A percentile compares a stretch with the other conserved stretches of the same genome.
Evolutionary conservation across 306 rosid genomes (phyloP).

Genomic region (Quillaja saponaria): DNA sequence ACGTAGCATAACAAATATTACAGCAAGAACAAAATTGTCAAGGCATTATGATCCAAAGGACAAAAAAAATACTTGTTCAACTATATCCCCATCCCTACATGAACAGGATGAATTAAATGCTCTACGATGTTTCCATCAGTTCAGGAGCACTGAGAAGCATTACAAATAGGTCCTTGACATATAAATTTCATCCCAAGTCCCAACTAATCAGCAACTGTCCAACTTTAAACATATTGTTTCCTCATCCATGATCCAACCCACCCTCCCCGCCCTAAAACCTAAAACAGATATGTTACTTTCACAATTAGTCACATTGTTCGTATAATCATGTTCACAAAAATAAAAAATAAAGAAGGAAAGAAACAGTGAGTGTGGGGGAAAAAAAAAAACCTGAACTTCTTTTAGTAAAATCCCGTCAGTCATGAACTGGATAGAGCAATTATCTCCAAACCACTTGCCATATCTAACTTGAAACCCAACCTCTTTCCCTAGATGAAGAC

Average conservation of each 20-base stretch:
- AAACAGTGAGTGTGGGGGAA: background rate
- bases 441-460: slow-evolving; percentile 79
- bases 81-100: too few relatives aligned
- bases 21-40: background rate
- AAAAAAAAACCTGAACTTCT: slow-evolving; percentile 75
- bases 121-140: too few relatives aligned
- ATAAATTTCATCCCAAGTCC: too few relatives aligned
- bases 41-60: too few relatives aligned
- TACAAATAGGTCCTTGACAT: too few relatives aligned
- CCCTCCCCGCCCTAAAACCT: too few relatives aligned
- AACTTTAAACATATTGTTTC: too few relatives aligned
- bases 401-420: slow-evolving; percentile 93
- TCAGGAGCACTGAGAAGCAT: too few relatives aligned
- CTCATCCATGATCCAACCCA: too few relatives aligned
- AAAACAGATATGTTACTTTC: background rate
- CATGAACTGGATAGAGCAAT: slow-evolving; percentile 89
- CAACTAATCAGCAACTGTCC: too few relatives aligned
- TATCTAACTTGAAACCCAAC: slow-evolving; percentile 95
- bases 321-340: background rate
- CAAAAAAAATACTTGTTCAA: too few relatives aligned
- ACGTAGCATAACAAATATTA: background rate
- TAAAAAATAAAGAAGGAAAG: slow-evolving; percentile 11
- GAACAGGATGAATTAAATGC: too few relatives aligned
- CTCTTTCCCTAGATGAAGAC: slow-evolving; percentile 69
- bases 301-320: background rate